phyloP scores from a whole-genome alignment of 345 rosid genomes.

The Streptanthus diversifolius region DNA sequence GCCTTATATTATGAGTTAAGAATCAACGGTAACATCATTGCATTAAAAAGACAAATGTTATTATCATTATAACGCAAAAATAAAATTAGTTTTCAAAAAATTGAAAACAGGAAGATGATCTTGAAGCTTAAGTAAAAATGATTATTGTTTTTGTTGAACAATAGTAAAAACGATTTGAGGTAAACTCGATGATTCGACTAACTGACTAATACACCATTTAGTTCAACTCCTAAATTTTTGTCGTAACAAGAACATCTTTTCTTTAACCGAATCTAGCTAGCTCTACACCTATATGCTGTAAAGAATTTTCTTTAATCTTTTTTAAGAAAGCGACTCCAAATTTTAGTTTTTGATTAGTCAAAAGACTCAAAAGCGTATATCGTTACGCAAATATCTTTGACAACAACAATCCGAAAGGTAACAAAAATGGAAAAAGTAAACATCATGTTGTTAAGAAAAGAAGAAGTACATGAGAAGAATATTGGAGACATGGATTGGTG shows the following conservation, averaged over 20 bases:
- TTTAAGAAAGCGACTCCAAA: neutral
- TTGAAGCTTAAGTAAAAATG: conserved; percentile 25
- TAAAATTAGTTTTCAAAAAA: neutral
- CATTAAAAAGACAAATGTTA: neutral
- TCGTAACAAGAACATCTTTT: neutral
- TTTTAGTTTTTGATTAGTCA: neutral
- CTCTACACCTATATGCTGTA: neutral
- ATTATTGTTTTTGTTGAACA: conserved; percentile 6
- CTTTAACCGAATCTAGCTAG: conserved; percentile 14
- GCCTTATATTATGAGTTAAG: neutral
- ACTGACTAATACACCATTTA: neutral
- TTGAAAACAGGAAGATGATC: neutral
- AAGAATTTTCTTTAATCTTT: neutral
- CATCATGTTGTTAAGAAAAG: conserved; percentile 28
- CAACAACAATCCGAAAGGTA: conserved; percentile 10
- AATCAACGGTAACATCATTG: neutral
- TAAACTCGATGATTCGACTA: conserved; percentile 16
- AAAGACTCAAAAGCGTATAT: neutral
- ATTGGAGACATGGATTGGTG: conserved; percentile 27
- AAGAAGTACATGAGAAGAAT: conserved; percentile 21
- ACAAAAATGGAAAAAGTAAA: conserved; percentile 3
- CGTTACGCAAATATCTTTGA: neutral
- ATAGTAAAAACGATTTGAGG: conserved; percentile 3
- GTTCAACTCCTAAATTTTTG: neutral
- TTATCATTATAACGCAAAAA: neutral